Evolutionary conservation across 176 grass and related monocot genomes (phyloP).

Genomic region (Triticum aestivum): IWGSC_CS_RefSeq_v2.1 NC_057799.1:5942180-5942679

Average conservation of each 20-base stretch:
- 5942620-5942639: background rate
- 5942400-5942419: background rate
- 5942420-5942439: background rate
- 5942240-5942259: slow-evolving; percentile 56
- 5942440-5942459: background rate
- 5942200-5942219: slow-evolving; percentile 81
- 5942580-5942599: background rate
- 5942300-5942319: slow-evolving; percentile 33
- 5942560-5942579: background rate
- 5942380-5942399: too few species aligned
- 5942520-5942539: background rate
- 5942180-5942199: slow-evolving; percentile 68
- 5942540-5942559: background rate
- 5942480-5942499: slow-evolving; percentile 15
- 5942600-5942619: background rate
- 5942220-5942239: slow-evolving; percentile 71
- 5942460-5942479: slow-evolving; percentile 13
- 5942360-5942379: too few species aligned
- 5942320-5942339: too few species aligned
- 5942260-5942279: slow-evolving; percentile 84
- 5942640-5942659: background rate
- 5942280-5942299: slow-evolving; percentile 80
- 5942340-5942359: too few species aligned
- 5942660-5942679: background rate
- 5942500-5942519: background rate